phyloP scores from a whole-genome alignment of 129 eudicot species.

The Helichrysum umbraculigerum region DNA sequence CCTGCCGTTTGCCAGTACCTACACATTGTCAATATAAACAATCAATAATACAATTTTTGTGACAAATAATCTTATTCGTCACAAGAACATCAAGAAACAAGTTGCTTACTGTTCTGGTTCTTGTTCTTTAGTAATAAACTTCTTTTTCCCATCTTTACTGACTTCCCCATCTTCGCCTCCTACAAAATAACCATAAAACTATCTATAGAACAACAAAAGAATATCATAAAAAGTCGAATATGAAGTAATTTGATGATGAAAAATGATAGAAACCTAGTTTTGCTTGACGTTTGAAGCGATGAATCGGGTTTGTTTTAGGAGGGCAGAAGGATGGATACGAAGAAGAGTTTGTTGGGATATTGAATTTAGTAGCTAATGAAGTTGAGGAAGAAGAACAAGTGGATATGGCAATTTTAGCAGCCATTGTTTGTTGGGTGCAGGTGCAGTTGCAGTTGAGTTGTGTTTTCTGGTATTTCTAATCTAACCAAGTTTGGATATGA shows the following conservation, averaged over 20 bases:
- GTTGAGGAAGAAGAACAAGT: neutral
- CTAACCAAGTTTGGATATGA: conserved; percentile 31
- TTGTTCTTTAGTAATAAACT: conserved; percentile 90
- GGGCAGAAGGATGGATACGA: conserved; percentile 26
- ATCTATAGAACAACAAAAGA: conserved; percentile 14
- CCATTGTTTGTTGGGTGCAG: conserved; percentile 9
- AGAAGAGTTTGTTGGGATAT: conserved; percentile 33
- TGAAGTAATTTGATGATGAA: conserved; percentile 6
- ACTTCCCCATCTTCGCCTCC: conserved; percentile 76
- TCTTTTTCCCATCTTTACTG: conserved; percentile 71
- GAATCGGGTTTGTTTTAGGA: conserved; percentile 30
- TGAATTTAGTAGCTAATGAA: conserved; percentile 1
- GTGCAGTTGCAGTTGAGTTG: neutral
- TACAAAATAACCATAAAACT: conserved; percentile 32
- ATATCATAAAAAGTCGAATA: neutral
- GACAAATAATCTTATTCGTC: neutral
- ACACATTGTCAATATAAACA: conserved; percentile 24
- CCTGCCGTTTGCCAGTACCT: conserved; percentile 99
- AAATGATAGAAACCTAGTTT: conserved; percentile 37
- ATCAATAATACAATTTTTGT: neutral
- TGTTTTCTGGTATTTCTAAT: conserved; percentile 12
- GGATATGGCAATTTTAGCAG: conserved; percentile 12
- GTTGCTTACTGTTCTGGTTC: conserved; percentile 93
- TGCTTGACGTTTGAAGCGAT: conserved; percentile 50
- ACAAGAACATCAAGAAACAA: neutral